A percentile compares a stretch with the other conserved stretches of the same genome.
Evolutionary conservation across 768 basidiomycete genomes (phyloP).

Genomic region (Mycena amicta): DNA sequence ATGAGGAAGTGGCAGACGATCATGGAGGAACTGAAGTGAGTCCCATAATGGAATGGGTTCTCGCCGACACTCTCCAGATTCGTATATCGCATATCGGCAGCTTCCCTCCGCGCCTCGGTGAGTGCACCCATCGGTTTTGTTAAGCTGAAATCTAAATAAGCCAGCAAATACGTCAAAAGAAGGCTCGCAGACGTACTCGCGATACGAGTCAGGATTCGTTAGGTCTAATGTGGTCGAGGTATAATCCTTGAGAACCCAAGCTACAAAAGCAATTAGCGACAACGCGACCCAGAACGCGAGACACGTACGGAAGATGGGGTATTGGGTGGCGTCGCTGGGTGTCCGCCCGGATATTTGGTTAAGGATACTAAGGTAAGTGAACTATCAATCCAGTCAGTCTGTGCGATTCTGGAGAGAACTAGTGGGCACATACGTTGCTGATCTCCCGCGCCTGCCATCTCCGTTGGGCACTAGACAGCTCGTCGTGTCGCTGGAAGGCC

Average conservation of each 20-base stretch:
- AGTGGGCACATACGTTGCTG: conserved; percentile 68
- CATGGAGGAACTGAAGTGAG: conserved; percentile 97
- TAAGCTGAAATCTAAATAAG: conserved; percentile 53
- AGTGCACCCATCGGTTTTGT: conserved; percentile 90
- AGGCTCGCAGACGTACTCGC: conserved; percentile 59
- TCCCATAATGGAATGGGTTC: conserved; percentile 90
- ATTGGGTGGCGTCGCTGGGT: conserved; percentile 93
- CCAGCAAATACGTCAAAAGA: not conserved
- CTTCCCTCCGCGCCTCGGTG: conserved; percentile 70
- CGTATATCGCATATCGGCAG: conserved; percentile 73
- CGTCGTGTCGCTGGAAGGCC: conserved; percentile 60
- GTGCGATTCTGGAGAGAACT: not conserved
- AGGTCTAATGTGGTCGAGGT: conserved; percentile 70
- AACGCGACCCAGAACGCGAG: not conserved
- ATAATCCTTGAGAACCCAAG: conserved; percentile 91
- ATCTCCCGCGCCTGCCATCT: conserved; percentile 91
- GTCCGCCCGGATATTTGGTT: conserved; percentile 94
- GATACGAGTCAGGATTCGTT: conserved; percentile 57
- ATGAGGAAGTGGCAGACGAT: conserved; percentile 95
- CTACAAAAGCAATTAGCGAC: conserved; percentile 37
- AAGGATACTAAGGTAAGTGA: conserved; percentile 84
- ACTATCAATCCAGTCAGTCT: conserved; percentile 47
- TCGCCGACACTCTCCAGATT: conserved; percentile 81
- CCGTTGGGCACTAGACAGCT: conserved; percentile 69
- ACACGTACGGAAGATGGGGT: conserved; percentile 82